Percentiles rank a stretch among this genome's conserved stretches.
Evolutionary conservation across 768 basidiomycete genomes (phyloP).

Genomic region (Hericium coralloides): DNA sequence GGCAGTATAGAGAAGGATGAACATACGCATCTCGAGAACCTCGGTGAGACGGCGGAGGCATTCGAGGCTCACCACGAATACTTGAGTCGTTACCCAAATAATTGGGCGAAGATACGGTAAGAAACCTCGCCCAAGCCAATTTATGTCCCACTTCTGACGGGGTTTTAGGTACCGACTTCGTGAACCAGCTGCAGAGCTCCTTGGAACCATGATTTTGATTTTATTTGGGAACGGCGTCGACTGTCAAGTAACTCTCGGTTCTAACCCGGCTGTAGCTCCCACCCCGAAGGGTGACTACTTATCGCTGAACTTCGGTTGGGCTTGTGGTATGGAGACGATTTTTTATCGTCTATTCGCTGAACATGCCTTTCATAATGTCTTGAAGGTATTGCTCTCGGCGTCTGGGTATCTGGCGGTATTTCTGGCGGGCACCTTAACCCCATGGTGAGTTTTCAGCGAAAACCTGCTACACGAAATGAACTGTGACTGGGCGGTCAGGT

Average conservation of each 20-base stretch:
- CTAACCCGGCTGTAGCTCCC: too few relatives aligned
- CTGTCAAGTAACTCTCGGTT: conserved; percentile 3
- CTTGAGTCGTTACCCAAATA: conserved; percentile 9
- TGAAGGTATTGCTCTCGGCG: too few relatives aligned
- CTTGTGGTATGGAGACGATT: not conserved
- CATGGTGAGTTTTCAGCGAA: conserved; percentile 13
- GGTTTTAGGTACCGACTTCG: not conserved
- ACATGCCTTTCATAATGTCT: too few relatives aligned
- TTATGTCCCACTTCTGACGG: not conserved
- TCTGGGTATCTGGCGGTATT: conserved; percentile 44
- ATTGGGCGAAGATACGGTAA: conserved; percentile 14
- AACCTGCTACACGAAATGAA: not conserved
- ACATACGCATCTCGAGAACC: not conserved
- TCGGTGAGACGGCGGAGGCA: not conserved
- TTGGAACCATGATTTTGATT: conserved; percentile 5
- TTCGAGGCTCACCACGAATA: not conserved
- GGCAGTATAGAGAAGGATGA: not conserved
- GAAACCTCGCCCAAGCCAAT: not conserved
- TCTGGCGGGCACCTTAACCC: conserved; percentile 57
- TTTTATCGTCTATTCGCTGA: too few relatives aligned
- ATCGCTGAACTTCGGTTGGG: too few relatives aligned
- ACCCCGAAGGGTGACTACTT: too few relatives aligned
- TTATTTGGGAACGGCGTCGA: conserved; percentile 4
- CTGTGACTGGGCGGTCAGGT: conserved; percentile 31
- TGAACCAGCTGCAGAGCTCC: conserved; percentile 1